Conservation (phyloP, 2,329 filamentous ascomycete species). For the Helicocarpus griseus region DNA sequence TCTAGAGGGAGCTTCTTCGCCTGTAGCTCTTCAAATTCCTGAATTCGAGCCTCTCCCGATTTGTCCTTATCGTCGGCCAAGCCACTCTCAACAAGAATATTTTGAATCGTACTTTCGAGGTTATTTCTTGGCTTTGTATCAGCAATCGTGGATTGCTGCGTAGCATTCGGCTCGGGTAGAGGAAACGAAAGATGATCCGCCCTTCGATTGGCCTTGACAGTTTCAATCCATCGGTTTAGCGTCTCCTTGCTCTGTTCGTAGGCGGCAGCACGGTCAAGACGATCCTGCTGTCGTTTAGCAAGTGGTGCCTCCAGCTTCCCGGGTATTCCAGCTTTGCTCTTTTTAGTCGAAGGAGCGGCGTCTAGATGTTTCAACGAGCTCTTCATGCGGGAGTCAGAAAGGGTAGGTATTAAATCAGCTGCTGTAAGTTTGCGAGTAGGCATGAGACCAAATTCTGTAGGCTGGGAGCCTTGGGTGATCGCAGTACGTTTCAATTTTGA, state of each 20-base stretch:
- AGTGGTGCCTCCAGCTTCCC: constrained; percentile 75
- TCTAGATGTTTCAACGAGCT: constrained; percentile 66
- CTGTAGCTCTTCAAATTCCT: constrained; percentile 59
- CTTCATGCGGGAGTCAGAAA: constrained; percentile 66
- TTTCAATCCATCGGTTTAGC: constrained; percentile 83
- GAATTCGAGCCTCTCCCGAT: constrained; percentile 53
- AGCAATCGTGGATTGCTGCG: constrained; percentile 45
- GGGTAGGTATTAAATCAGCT: constrained; percentile 61
- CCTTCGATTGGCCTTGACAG: constrained; percentile 84
- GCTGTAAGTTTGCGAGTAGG: constrained; percentile 61
- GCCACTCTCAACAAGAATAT: constrained; percentile 83
- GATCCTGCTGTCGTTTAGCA: constrained; percentile 76
- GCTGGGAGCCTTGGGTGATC: constrained; percentile 52
- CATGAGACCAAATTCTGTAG: constrained; percentile 49
- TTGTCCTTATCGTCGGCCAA: constrained; percentile 51
- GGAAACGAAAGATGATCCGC: constrained; percentile 89
- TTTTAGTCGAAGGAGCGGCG: constrained; percentile 23
- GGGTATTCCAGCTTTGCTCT: constrained; percentile 45
- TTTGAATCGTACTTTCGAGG: constrained; percentile 75
- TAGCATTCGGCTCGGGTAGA: constrained; percentile 60
- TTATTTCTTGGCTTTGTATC: constrained; percentile 61
- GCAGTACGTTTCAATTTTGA: constrained; percentile 22
- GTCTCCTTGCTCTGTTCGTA: constrained; percentile 89
- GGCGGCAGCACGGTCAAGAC: constrained; percentile 68
- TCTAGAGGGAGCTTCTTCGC: constrained; percentile 63